Base-by-base conservation (phyloP, 352 stramenopile genomes). In the Pythium apleroticum region DNA sequence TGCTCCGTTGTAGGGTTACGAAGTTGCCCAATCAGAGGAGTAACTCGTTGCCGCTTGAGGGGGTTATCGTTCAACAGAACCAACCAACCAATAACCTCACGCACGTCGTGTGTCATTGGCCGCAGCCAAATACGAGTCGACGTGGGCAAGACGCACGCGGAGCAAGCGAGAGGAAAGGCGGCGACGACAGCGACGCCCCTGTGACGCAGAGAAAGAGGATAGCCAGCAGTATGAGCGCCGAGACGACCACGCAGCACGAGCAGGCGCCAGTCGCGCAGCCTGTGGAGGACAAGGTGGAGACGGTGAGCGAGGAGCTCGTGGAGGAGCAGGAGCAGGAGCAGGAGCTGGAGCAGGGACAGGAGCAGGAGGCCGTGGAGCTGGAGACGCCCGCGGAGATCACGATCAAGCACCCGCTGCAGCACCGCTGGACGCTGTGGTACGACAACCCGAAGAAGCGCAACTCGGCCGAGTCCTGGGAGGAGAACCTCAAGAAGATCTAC, bases 401-500 rank as follows among this genome's bases (percentile, higher is more conserved):
- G 60, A 86, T 79, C 33, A 93, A 93, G 88, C 88, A 96, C 66
- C 84, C 86, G 48, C 68, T 96, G 64, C 86, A 96, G 73, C 83
- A 96, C 74, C 79, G 81, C 60, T 96, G 88, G 88, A 86, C 91
- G 62, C 63, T 96, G 52, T 96, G 88, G 88, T 96, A 96, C 56
- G 88, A 96, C 73, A 93, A 94, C 76, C 85, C 86, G 49, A 96
- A 95, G 83, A 95, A 95, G 75, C 86, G 87, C 54, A 82, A 91
- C 69, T 88, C 86, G 72, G 90, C 68, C 69, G 86, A 96, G 71
- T 88, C 80, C 22, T 96, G 88, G 88, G 88, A 95, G 70, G 85
- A 94, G 53, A 96, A 95, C 71, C 79, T 97, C 53, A 96, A 97
- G 73, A 90, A 91, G 58, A 86, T 97, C 56, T 97, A 89, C 84